Base-by-base conservation (phyloP, 257 asterid genomes). In the Jaltomata sinuosa region DNA sequence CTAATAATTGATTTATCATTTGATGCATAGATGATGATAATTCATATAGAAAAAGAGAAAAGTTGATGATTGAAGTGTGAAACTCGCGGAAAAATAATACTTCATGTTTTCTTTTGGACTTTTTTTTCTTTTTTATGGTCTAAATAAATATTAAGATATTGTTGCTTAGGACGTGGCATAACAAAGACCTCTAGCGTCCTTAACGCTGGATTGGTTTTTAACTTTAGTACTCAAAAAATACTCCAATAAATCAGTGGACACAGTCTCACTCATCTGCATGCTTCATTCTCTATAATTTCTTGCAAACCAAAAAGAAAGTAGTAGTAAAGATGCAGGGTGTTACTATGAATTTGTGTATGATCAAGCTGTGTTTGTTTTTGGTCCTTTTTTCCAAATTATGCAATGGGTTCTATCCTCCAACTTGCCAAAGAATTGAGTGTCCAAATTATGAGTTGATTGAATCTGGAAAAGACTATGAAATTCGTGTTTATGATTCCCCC, bases 351-450 rank as follows among this genome's bases (percentile, higher is more conserved):
- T 22, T 0, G 0, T 49, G 47, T 16, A 47, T 16, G 62, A 27
- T 64, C 3, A 64, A 29, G 1, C 0, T 76, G 40, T 16, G 27
- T 49, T 47, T 76, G 7, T 76, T 76, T 49, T 15, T 76, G 0
- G 36, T 47, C 9, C 2, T 76, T 5, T 6, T 76, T 76, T 47
- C 42, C 4, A 27, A 8, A 34, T 68, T 34, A 9, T 7, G 77
- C 77, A 34, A 47, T 76, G 81, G 61, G 8, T 84, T 87, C 4
- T 91, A 86, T 50, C 99, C 99, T 29, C 96, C 98, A 53, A 62
- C 93, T 1, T 96, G 99, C 83, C 83, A 82, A 83, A 90, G 97
- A 7, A 96, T 96, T 71, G 99, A 96, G 85, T 96, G 99, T 85
- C 98, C 99, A 0, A 89, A 54, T 67, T 94, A 90, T 92, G 97